Base-by-base conservation (phyloP, 2,329 filamentous ascomycete species). In the Tolypocladium endophyticum region DNA sequence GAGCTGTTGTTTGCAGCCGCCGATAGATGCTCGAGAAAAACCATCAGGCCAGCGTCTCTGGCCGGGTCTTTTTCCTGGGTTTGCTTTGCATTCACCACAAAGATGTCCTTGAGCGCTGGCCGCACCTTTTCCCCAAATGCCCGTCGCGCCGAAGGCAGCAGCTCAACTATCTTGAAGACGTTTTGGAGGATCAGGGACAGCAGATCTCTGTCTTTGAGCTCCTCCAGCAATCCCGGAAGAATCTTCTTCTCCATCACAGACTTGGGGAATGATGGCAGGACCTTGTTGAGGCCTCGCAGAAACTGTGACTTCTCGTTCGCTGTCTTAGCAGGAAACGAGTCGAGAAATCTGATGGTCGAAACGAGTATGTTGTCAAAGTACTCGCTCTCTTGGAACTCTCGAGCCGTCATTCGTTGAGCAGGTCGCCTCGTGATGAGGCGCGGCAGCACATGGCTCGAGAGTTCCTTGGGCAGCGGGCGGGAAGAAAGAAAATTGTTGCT, bases 341-440 rank as follows among this genome's bases (percentile, higher is more conserved):
- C 94, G 33, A 99, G 78, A 69, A 99, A 99, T 16, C 94, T 89
- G 63, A 99, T 96, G 0, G 94, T 97, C 0, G 92, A 96, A 28
- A 99, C 91, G 5, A 99, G 80, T 54, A 97, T 90, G 68, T 97
- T 99, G 74, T 99, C 92, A 71, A 99, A 99, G 71, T 95, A 99
- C 65, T 90, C 87, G 68, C 92, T 95, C 72, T 97, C 86, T 70
- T 99, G 94, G 66, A 99, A 97, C 67, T 96, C 93, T 58, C 84
- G 86, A 5, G 93, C 92, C 33, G 87, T 92, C 77, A 97, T 83
- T 53, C 94, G 85, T 70, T 96, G 90, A 3, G 92, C 91, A 3
- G 94, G 91, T 59, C 92, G 81, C 63, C 94, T 83, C 0, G 93
- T 94, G 60, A 99, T 92, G 53, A 99, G 82, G 33, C 88, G 82